Evolutionary conservation across 495 filamentous ascomycete species (phyloP).

Genomic region (Penicillium coprophilum): DNA sequence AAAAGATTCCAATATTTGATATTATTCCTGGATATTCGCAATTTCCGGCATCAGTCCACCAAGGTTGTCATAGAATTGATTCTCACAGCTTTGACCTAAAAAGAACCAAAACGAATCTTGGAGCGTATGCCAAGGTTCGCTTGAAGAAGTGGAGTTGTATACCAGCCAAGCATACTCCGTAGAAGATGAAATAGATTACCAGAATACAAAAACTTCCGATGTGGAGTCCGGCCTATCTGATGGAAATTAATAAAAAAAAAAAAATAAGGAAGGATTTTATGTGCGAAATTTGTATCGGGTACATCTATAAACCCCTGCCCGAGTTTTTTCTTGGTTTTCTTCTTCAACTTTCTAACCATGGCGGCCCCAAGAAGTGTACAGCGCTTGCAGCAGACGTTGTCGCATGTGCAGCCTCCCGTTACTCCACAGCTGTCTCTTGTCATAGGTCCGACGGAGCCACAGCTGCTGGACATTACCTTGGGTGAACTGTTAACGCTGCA

Average conservation of each 20-base stretch:
- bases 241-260: constrained; percentile 6
- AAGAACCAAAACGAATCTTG: neutral
- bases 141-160: constrained; percentile 2
- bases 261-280: neutral
- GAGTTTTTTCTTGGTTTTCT: constrained; percentile 14
- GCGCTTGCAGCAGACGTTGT: constrained; percentile 41
- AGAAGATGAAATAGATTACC: constrained; percentile 3
- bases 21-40: neutral
- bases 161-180: constrained; percentile 3
- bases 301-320: constrained; percentile 14
- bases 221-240: constrained; percentile 15
- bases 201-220: constrained; percentile 2
- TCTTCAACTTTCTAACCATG: constrained; percentile 25
- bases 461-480: constrained; percentile 60
- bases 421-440: constrained; percentile 49
- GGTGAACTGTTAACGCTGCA: constrained; percentile 62
- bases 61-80: neutral
- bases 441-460: constrained; percentile 58
- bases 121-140: constrained; percentile 10
- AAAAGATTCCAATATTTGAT: neutral
- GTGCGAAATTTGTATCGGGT: constrained; percentile 14
- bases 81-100: neutral
- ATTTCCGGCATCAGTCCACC: constrained; percentile 10
- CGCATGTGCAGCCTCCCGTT: constrained; percentile 29
- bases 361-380: constrained; percentile 30